phyloP scores from a whole-genome alignment of 208 protist species.

The Angomonas deanei region DNA sequence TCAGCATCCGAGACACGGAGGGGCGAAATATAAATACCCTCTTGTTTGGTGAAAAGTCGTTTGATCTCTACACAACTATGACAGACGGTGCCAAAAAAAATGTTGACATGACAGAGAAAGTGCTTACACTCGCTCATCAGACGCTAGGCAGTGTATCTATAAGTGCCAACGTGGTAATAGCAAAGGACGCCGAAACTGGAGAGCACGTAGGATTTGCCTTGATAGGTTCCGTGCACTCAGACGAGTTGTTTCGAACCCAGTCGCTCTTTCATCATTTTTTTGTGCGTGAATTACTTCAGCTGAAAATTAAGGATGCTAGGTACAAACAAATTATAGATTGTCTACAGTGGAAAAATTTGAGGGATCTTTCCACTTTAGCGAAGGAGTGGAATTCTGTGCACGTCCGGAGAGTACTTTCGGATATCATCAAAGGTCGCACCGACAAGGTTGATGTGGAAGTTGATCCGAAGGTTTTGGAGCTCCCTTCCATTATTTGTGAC shows the following conservation, averaged over 20 bases:
- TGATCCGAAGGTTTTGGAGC: conserved; percentile 43
- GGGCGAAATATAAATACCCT: conserved; percentile 54
- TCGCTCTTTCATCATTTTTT: conserved; percentile 54
- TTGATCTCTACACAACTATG: conserved; percentile 57
- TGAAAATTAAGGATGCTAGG: conserved; percentile 27
- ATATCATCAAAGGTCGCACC: conserved; percentile 42
- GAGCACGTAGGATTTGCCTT: conserved; percentile 38
- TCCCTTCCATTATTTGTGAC: conserved; percentile 46
- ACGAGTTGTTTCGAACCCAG: conserved; percentile 38
- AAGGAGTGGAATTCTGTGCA: conserved; percentile 39
- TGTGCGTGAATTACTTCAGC: conserved; percentile 29
- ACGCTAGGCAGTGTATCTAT: conserved; percentile 49
- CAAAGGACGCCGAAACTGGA: conserved; percentile 26
- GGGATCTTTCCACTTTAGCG: conserved; percentile 32
- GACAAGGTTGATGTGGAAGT: conserved; percentile 42
- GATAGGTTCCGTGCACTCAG: conserved; percentile 46
- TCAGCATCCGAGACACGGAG: conserved; percentile 42
- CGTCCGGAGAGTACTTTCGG: conserved; percentile 42
- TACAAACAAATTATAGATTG: conserved; percentile 48
- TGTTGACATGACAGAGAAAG: conserved; percentile 32
- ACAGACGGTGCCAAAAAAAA: conserved; percentile 42
- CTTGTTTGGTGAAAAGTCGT: conserved; percentile 50
- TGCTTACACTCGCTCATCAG: conserved; percentile 37
- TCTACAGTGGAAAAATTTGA: conserved; percentile 53
- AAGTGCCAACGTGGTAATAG: conserved; percentile 33